Evolutionary conservation across 805 yeast genomes (phyloP), one percentile per base, ranked within the genome.

Genomic region (Kuraishia ogatae): DNA sequence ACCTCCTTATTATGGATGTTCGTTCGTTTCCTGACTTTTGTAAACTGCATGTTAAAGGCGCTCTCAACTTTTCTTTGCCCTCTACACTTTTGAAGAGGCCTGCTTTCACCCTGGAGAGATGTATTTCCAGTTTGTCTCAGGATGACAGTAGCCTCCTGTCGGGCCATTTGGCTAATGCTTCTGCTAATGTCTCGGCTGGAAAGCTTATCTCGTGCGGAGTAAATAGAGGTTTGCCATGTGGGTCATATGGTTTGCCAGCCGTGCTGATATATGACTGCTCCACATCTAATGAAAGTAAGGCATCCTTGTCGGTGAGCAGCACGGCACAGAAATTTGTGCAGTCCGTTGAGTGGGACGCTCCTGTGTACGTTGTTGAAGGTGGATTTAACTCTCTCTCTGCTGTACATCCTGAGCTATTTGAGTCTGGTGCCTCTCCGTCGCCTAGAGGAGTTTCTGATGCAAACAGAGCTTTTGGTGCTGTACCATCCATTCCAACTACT

Each of bases 41-140:
- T 49, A 78, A 75, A 57, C 64, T 76, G 2, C 90, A 85, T 58
- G 68, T 93, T 13, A 63, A 61, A 2, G 73, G 78, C 48, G 80
- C 97, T 0, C 73, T 89, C 50, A 89, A 89, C 65, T 78, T 93
- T 43, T 89, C 96, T 67, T 71, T 92, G 15, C 97, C 98, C 1
- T 86, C 96, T n/a, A 92, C 97, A 0, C 73, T 92, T 48, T 71
- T 92, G 59, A 87, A 84, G 65, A 78, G 98, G 59, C 73, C 83
- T 35, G 85, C 84, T 54, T 92, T 88, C 62, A 82, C 83, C 2
- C 72, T 92, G 55, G 72, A 71, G 51, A 77, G 83, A 63, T 83
- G 89, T 60, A 70, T 87, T 23, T 81, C 79, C 53, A 83, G 88
- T 29, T 68, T 87, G 52, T 81, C 89, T 0, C 61, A 69, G 4